These are phyloP conservation scores for Heteromeles arbutifolia DNA, from an alignment of 306 rosid species.

Conservation along the genomic window DNA sequence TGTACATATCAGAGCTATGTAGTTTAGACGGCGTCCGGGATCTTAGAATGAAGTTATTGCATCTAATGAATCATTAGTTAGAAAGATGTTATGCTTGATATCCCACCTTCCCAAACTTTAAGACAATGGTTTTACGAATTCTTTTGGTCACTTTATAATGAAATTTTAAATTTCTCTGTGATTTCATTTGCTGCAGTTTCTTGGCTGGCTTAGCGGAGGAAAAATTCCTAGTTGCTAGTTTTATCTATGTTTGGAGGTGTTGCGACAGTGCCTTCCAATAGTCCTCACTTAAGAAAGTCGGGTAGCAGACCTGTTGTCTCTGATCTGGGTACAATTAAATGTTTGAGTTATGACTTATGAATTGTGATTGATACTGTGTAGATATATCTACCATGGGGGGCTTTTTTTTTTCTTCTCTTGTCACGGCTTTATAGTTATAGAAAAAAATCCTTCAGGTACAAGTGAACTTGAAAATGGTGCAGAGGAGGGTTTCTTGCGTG, in stretches of 20 bases:
- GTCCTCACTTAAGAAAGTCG: constrained; percentile 94
- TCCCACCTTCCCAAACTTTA: not conserved
- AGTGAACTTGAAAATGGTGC: constrained; percentile 64
- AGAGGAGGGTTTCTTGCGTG: constrained; percentile 52
- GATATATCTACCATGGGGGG: not conserved
- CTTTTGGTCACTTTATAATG: not conserved
- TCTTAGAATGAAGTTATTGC: not conserved
- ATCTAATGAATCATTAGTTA: not conserved
- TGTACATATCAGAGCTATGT: not conserved
- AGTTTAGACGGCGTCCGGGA: not conserved
- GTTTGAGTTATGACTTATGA: not conserved
- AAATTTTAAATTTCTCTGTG: constrained; percentile 1
- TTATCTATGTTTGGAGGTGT: constrained; percentile 84
- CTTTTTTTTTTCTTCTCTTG: not conserved
- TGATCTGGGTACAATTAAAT: constrained; percentile 59
- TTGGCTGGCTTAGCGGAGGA: constrained; percentile 17
- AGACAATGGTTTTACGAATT: not conserved
- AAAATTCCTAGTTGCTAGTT: constrained; percentile 27
- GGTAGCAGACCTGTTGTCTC: constrained; percentile 82
- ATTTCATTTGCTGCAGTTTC: constrained; percentile 29
- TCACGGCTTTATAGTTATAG: constrained; percentile 8
- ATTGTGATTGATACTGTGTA: not conserved
- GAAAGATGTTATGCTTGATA: not conserved
- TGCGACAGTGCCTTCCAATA: constrained; percentile 47
- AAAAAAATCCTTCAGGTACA: constrained; percentile 32